Evolutionary conservation across 345 rosid genomes (phyloP), one percentile per base, ranked within the genome.

Genomic region (Populus deltoides): DNA sequence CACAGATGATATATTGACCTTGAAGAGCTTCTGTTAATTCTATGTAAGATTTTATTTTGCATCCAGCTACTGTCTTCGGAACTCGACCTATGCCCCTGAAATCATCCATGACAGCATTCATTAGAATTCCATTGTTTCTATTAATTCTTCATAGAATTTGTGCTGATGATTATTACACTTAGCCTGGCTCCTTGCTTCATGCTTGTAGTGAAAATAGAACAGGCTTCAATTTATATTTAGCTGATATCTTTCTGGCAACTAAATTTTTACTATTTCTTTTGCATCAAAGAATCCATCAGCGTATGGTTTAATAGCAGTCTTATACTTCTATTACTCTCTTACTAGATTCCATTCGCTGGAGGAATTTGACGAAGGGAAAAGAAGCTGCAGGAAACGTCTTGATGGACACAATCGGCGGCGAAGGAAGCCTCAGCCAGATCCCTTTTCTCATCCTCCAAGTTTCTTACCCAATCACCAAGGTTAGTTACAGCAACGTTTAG

Each of bases 321-420:
- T 24, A 11, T 59, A n/a, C 65, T 59, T 78, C 11, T 25, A 57
- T 53, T 39, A 25, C 27, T 47, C 24, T 20, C 74, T 74, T 57
- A 43, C 25, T 70, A 88, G 91, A 82, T 86, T 88, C 81, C 91
- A 86, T 83, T 78, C 86, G 43, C 78, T 86, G 74, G 91, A 88
- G 81, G 89, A 86, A 66, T 88, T 88, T 80, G 91, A 88, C 36
- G 91, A 88, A 78, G 89, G 91, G 62, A 88, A 86, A 78, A 77
- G 91, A 82, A 88, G 91, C 72, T 88, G 91, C 86, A 85, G 91
- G 81, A 88, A 85, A 75, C 91, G 89, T 22, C 89, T 88, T 22
- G 91, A 86, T 57, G 91, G 91, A 47, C 91, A 88, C 76, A 88
- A 88, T 78, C 70, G 88, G 72, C 83, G 89, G 57, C 71, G 89